Conservation (phyloP, 129 eudicot genomes). For the Flaveria trinervia region DNA sequence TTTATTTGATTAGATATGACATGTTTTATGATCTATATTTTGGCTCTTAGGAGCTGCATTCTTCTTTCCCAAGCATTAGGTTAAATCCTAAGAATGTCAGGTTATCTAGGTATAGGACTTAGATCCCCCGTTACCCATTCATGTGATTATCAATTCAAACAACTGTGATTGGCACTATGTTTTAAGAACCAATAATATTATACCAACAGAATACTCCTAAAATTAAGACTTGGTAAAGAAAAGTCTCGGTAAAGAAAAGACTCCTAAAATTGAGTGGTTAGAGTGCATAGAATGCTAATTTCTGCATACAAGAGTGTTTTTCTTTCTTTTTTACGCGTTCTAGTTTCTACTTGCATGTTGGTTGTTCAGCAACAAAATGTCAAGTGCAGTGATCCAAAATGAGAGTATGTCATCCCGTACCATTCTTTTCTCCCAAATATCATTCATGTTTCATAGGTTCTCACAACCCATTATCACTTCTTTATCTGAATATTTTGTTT, state of each 20-base stretch:
- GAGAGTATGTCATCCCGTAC: neutral
- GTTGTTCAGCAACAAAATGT: neutral
- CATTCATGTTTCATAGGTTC: neutral
- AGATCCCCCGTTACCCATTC: neutral
- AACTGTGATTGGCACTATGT: neutral
- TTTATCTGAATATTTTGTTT: neutral
- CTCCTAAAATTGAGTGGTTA: no score
- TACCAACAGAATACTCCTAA: neutral
- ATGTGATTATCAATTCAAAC: neutral
- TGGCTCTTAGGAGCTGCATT: neutral
- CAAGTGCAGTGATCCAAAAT: neutral
- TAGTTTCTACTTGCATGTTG: neutral
- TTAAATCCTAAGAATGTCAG: neutral
- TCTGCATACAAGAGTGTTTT: neutral
- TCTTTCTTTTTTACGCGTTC: no score
- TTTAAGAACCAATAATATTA: neutral
- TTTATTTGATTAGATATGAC: neutral
- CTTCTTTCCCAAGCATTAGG: neutral
- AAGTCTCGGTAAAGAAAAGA: neutral
- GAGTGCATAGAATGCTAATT: neutral
- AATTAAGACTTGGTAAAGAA: neutral
- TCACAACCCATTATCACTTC: neutral
- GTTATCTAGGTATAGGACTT: slow-evolving; percentile 8
- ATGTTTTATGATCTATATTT: neutral
- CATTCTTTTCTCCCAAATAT: neutral